Base-by-base conservation (phyloP, 2,329 filamentous ascomycete species). In the Colletotrichum abscissum region DNA sequence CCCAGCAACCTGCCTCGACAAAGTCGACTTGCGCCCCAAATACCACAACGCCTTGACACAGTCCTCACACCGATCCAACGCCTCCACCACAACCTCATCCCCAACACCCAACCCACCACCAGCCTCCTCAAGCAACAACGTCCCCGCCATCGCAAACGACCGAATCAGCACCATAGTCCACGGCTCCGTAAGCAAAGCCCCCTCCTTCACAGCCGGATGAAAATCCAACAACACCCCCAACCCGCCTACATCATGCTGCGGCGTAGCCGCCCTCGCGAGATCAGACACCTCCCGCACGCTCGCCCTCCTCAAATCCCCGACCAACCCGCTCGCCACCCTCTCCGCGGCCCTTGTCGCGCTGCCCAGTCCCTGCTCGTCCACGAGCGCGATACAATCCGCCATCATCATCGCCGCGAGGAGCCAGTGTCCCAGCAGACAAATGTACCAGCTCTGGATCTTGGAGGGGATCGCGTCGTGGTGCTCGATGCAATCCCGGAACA, bases 361-460 rank as follows among this genome's bases (percentile, higher is more conserved):
- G 3, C 81, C 81, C 14, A 81, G 72, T 3, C 76, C 74, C 11
- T 78, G 76, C 55, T 83, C 80, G 64, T 91, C 89, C 26, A 90
- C 84, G 30, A 83, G 78, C 59, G 88, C 86, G 14, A 91, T 81
- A 4, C 87, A 78, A 69, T 91, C 89, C 42, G 88, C 87, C 5
- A 91, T 80, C 28, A 91, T 81, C 55, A 91, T 84, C 0, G 85
- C 84, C 2, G 86, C 89, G 3, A 91, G 85, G 74, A 90, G 87
- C 86, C 89, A 91, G 75, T 91, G 90, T 0, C 86, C 87, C 0
- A 86, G 82, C 28, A 91, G 84, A 65, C 89, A 87, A 16, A 90
- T 84, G 73, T 90, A 91, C 89, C 89, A 91, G 55, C 88, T 89
- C 76, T 89, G 88, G 5, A 91, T 85, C 16, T 87, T 87, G 12